phyloP scores from a whole-genome alignment of 768 basidiomycete species.

The Tulasnella sp. region DNA sequence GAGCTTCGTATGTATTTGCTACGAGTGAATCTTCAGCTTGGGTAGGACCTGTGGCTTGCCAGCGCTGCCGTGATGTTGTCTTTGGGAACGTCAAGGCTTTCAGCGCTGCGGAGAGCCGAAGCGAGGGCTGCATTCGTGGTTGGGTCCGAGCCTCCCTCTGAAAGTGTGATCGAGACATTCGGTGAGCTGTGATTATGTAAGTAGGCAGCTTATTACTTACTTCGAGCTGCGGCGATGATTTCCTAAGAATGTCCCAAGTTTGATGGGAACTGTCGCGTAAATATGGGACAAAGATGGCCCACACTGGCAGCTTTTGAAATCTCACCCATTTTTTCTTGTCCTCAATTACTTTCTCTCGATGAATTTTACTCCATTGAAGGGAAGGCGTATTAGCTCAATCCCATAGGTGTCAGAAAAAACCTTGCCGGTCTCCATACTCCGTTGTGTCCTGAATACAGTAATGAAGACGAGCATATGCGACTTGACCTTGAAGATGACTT shows the following conservation, averaged over 20 bases:
- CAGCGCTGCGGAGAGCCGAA: conserved; percentile 8
- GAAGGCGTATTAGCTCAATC: background rate
- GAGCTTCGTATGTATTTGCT: conserved; percentile 6
- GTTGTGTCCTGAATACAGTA: conserved; percentile 11
- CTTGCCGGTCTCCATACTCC: background rate
- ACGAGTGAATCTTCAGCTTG: background rate
- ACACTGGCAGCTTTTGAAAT: conserved; percentile 11
- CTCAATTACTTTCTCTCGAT: conserved; percentile 8
- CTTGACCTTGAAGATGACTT: background rate
- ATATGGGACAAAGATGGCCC: background rate
- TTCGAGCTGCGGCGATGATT: conserved; percentile 13
- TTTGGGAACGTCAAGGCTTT: conserved; percentile 14
- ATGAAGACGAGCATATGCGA: background rate
- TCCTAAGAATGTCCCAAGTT: conserved; percentile 5
- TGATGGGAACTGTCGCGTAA: background rate
- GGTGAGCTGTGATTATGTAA: background rate
- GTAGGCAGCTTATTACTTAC: background rate
- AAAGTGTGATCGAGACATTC: background rate
- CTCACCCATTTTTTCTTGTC: conserved; percentile 8
- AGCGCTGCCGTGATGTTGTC: conserved; percentile 15
- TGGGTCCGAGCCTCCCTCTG: conserved; percentile 10
- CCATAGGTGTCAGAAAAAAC: background rate
- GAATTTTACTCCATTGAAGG: conserved; percentile 14
- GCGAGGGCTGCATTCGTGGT: conserved; percentile 1
- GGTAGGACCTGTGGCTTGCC: conserved; percentile 7